A percentile compares a stretch with the other conserved stretches of the same genome.
Evolutionary conservation across 495 filamentous ascomycete genomes (phyloP).

Genomic region (Penicillium turbatum): DNA sequence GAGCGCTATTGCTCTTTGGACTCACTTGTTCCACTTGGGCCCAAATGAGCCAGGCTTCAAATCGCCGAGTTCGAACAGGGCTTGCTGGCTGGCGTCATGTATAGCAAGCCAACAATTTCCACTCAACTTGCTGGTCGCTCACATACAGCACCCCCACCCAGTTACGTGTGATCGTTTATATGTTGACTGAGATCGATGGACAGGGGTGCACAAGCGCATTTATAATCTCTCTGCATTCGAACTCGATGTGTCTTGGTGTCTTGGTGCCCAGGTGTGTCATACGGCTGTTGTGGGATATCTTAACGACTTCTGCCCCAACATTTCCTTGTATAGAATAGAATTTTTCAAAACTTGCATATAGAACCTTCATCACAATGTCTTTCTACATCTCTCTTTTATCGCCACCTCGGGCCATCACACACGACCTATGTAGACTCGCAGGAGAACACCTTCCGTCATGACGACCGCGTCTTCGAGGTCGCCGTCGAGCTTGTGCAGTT

Average conservation of each 20-base stretch:
- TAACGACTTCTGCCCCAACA: background rate
- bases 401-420: too few relatives aligned
- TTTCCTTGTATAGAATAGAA: background rate
- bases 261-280: background rate
- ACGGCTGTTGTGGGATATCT: background rate
- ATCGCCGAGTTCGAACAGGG: background rate
- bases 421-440: slow-evolving; percentile 32
- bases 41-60: background rate
- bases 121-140: background rate
- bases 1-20: background rate
- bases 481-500: slow-evolving; percentile 59
- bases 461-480: slow-evolving; percentile 61
- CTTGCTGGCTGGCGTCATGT: background rate
- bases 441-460: slow-evolving; percentile 10
- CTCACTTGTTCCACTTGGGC: background rate
- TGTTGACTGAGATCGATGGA: background rate
- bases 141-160: background rate
- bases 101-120: background rate
- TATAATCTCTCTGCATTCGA: background rate
- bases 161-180: background rate
- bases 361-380: background rate
- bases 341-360: background rate
- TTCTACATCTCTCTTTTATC: too few relatives aligned
- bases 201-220: background rate
- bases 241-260: background rate